These are phyloP conservation scores for Leishmania gerbilli DNA, from an alignment of 208 protist genomes.

Conservation along the genomic window DNA sequence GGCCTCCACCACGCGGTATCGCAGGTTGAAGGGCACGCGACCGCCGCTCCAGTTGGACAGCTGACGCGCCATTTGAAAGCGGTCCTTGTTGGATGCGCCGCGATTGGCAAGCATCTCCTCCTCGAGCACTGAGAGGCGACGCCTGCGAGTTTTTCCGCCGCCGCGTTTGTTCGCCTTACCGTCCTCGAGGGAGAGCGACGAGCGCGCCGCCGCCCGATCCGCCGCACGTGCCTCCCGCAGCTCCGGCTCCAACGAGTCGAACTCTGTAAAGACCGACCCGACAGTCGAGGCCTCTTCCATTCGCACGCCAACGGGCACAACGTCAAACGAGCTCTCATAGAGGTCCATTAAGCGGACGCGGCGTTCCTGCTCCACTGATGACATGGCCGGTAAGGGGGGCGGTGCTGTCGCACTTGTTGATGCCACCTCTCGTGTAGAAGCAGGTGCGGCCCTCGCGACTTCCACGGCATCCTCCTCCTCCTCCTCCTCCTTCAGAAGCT, in stretches of 20 bases:
- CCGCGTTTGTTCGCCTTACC: neutral
- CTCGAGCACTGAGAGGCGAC: constrained; percentile 50
- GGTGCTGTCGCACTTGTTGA: neutral
- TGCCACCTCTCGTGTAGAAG: neutral
- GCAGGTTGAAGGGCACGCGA: constrained; percentile 87
- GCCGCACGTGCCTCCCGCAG: constrained; percentile 18
- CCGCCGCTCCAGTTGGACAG: constrained; percentile 74
- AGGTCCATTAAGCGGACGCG: constrained; percentile 53
- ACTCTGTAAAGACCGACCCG: constrained; percentile 68
- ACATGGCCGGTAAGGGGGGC: neutral
- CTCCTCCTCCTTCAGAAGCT: constrained; percentile 36
- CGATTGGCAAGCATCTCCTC: constrained; percentile 60
- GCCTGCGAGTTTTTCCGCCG: constrained; percentile 5
- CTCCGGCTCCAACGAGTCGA: constrained; percentile 70
- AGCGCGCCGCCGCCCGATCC: constrained; percentile 24
- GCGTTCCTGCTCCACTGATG: constrained; percentile 9
- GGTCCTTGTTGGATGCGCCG: constrained; percentile 67
- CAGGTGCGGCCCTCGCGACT: neutral
- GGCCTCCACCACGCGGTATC: constrained; percentile 85
- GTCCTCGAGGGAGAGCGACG: constrained; percentile 12
- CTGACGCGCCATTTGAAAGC: constrained; percentile 54
- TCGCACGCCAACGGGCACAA: constrained; percentile 64
- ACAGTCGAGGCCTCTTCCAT: constrained; percentile 66
- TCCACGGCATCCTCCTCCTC: constrained; percentile 20
- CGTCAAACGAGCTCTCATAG: constrained; percentile 72